Evolutionary conservation across 352 stramenopile genomes (phyloP), one percentile per base, ranked within the genome.

Genomic region (Globisporangium viniferum): DNA sequence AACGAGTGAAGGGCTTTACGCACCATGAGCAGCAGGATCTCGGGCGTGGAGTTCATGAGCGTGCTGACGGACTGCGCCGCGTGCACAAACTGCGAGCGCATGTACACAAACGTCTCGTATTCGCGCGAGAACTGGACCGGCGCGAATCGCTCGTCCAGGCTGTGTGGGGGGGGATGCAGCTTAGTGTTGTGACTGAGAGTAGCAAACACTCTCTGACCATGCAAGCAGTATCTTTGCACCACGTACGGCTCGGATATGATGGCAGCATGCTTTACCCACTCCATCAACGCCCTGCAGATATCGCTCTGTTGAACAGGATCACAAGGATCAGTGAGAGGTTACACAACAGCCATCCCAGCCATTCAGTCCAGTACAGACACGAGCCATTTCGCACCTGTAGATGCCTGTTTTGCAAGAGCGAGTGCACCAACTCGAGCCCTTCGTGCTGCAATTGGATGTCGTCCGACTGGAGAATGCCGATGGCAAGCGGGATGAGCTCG

Each of bases 391-490:
- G 41, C 59, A 87, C 79, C 75, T 86, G 77, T 2, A 83, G 57
- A 6, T 70, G 65, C 4, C 29, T 48, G 12, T 62, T 72, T 33
- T 82, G 73, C 36, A 92, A 68, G 3, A 90, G 66, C 29, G 70
- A 63, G 51, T 90, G 81, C 8, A 89, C 67, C 5, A 92, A 66
- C 51, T 90, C 84, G 8, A 92, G 71, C 1, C 75, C 82, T 68
- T 91, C 80, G 44, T 90, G 83, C 39, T 87, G 80, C n/a, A 90
- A 67, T 20, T 67, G 75, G 1, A 83, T 63, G 36, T 81, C 69
- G 2, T 35, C 59, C 14, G 79, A 76, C 18, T 78, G 67, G 9
- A 91, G 60, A 7, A 88, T 65, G 27, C 53, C 56, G 2, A 85
- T 60, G 5, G 69, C 75, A 3, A 86, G 56, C 18, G 73, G 62